A percentile compares a stretch with the other conserved stretches of the same genome.
phyloP scores from a whole-genome alignment of 441 rosid species.

The Viola pubescens region DNA sequence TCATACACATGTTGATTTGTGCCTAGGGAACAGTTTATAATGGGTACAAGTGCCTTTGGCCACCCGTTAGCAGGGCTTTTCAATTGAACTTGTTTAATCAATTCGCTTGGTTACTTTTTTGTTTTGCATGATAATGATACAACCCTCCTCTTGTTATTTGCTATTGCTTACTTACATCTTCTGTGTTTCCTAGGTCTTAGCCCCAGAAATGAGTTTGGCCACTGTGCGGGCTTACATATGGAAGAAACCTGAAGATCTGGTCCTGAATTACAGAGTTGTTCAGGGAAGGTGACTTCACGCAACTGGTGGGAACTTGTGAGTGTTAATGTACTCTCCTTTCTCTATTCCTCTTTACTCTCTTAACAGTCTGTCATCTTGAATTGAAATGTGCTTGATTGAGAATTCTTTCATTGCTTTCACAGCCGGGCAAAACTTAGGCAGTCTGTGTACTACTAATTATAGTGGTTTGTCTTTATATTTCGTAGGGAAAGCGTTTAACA shows the following conservation, averaged over 20 bases:
- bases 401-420: not conserved
- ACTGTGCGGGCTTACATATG: constrained; percentile 89
- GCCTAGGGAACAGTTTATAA: too few species aligned
- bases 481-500: not conserved
- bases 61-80: too few species aligned
- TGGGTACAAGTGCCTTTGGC: too few species aligned
- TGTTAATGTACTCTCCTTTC: not conserved
- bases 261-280: constrained; percentile 79
- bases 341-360: not conserved
- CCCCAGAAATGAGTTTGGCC: constrained; percentile 99
- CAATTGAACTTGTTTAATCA: too few species aligned
- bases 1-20: too few species aligned
- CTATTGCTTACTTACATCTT: not conserved
- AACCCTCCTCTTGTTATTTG: not conserved
- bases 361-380: not conserved
- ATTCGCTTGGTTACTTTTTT: too few species aligned
- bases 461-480: too few species aligned
- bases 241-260: constrained; percentile 97
- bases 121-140: too few species aligned
- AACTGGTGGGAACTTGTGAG: constrained; percentile 32
- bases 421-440: not conserved
- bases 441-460: too few species aligned
- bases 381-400: not conserved
- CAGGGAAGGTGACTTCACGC: constrained; percentile 56
- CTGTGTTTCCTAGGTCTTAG: constrained; percentile 55